Conservation (phyloP, 257 asterid genomes). For the Leonotis leonurus region DNA sequence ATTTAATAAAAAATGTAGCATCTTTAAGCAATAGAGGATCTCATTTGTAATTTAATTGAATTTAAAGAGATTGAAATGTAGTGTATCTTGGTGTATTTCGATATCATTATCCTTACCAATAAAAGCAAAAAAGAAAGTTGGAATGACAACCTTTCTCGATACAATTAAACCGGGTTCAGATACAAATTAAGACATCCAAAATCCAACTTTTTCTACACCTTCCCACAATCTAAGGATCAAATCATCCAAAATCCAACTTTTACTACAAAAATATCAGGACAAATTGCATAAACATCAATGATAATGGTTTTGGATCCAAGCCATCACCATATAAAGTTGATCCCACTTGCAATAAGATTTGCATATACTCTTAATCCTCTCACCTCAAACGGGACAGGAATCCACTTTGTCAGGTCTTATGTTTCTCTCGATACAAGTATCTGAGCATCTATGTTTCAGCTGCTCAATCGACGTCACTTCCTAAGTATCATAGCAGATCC, state of each 20-base stretch:
- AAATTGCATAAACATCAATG: not conserved
- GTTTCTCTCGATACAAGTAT: too few relatives aligned
- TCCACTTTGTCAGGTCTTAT: too few relatives aligned
- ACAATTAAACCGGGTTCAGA: not conserved
- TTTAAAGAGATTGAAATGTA: too few relatives aligned
- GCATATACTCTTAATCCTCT: not conserved
- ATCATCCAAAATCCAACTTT: not conserved
- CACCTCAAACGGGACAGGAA: too few relatives aligned
- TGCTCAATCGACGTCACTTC: not conserved
- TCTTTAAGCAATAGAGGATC: too few relatives aligned
- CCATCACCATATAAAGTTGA: not conserved
- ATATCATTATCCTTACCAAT: too few relatives aligned
- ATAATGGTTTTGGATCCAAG: not conserved
- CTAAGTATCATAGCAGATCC: conserved; percentile 39
- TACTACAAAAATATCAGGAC: conserved; percentile 1
- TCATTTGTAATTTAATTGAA: too few relatives aligned
- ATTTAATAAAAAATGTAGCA: too few relatives aligned
- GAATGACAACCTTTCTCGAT: not conserved
- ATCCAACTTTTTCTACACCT: not conserved
- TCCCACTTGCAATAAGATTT: not conserved
- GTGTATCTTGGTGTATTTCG: too few relatives aligned
- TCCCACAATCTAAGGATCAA: not conserved
- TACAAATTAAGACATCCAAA: not conserved
- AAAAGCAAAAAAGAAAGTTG: too few relatives aligned
- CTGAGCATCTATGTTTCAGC: too few relatives aligned